Evolutionary conservation across 1,284 basidiomycete genomes (phyloP).

Genomic region (Boletus sp.): DNA sequence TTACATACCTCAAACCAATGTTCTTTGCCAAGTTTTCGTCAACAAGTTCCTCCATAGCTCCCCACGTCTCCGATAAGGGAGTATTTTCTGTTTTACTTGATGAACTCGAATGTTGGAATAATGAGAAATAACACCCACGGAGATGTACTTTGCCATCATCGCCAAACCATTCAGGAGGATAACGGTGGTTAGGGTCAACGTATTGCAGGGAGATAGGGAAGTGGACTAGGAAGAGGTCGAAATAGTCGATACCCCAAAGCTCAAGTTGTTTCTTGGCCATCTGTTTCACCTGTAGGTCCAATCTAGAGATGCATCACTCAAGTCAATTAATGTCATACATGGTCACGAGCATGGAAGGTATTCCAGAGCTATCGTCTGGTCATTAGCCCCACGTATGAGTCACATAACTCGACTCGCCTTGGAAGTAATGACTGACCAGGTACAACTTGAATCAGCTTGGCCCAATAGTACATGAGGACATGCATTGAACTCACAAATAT

Average conservation of each 20-base stretch:
- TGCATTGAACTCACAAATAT: slow-evolving; percentile 65
- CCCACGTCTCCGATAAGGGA: slow-evolving; percentile 73
- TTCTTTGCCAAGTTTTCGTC: slow-evolving; percentile 68
- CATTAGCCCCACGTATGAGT: slow-evolving; percentile 4
- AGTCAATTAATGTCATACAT: slow-evolving; percentile 41
- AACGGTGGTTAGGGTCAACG: slow-evolving; percentile 69
- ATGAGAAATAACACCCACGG: slow-evolving; percentile 36
- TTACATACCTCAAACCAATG: slow-evolving; percentile 54
- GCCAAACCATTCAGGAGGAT: slow-evolving; percentile 76
- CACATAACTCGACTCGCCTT: slow-evolving; percentile 40
- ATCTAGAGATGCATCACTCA: slow-evolving; percentile 1
- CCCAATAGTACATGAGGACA: not conserved
- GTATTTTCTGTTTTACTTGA: slow-evolving; percentile 45
- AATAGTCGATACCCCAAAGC: slow-evolving; percentile 77
- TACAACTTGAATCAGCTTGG: slow-evolving; percentile 11
- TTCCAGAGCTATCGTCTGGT: slow-evolving; percentile 63
- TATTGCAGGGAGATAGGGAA: slow-evolving; percentile 77
- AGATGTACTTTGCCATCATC: slow-evolving; percentile 60
- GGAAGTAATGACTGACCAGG: slow-evolving; percentile 58
- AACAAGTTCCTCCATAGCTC: slow-evolving; percentile 69
- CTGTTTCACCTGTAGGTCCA: slow-evolving; percentile 43
- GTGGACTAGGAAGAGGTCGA: slow-evolving; percentile 74
- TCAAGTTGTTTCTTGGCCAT: slow-evolving; percentile 59
- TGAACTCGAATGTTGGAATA: slow-evolving; percentile 5
- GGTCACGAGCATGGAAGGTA: slow-evolving; percentile 70